Evolutionary conservation across 768 basidiomycete genomes (phyloP).

Genomic region (Strobilomyces echinocephalus): DNA sequence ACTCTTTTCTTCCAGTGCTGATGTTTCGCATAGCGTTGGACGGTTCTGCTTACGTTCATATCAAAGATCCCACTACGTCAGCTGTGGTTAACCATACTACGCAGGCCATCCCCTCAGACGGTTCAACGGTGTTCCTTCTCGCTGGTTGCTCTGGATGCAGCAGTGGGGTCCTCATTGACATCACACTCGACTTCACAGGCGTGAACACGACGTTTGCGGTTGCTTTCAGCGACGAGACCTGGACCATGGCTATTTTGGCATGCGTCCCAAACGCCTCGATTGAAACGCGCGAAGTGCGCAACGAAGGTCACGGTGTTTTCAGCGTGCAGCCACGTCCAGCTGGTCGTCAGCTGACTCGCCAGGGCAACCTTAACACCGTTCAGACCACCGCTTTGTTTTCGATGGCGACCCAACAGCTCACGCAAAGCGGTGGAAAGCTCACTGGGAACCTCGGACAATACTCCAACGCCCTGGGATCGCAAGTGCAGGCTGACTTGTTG

Average conservation of each 20-base stretch:
- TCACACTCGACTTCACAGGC: slow-evolving; percentile 12
- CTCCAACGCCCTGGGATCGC: slow-evolving; percentile 7
- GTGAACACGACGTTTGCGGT: slow-evolving; percentile 12
- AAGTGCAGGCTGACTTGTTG: slow-evolving; percentile 17
- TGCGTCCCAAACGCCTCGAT: slow-evolving; percentile 22
- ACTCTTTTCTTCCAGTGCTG: background rate
- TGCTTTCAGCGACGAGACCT: slow-evolving; percentile 13
- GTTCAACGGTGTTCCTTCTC: slow-evolving; percentile 21
- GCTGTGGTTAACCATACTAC: slow-evolving; percentile 23
- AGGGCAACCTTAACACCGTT: slow-evolving; percentile 22
- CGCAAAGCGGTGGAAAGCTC: background rate
- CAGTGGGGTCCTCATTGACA: background rate
- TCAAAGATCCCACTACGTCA: background rate
- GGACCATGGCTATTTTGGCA: slow-evolving; percentile 18
- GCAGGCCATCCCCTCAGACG: slow-evolving; percentile 11
- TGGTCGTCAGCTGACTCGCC: slow-evolving; percentile 8
- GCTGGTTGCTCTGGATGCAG: slow-evolving; percentile 22
- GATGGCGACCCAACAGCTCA: slow-evolving; percentile 12
- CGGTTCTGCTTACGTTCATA: background rate
- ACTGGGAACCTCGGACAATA: background rate
- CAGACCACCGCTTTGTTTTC: slow-evolving; percentile 26
- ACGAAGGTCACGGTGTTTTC: slow-evolving; percentile 14
- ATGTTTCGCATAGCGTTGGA: background rate
- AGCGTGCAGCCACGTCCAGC: slow-evolving; percentile 15
- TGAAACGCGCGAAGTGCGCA: slow-evolving; percentile 27